These are phyloP conservation scores for Coniochaeta sp. DNA, from an alignment of 2,329 filamentous ascomycete genomes.

Conservation along the genomic window DNA sequence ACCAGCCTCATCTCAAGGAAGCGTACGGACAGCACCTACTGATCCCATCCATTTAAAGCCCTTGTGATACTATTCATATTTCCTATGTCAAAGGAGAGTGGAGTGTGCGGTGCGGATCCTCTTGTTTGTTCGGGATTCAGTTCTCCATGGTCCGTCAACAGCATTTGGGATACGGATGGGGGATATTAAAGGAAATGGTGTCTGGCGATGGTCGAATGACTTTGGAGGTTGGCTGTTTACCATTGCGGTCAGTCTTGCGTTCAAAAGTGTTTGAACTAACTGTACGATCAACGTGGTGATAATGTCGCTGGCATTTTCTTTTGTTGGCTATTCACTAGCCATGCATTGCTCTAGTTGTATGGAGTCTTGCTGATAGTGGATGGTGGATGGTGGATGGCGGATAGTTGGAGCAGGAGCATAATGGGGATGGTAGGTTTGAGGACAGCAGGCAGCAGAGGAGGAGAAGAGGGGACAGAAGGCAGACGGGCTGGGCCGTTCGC, in stretches of 20 bases:
- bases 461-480: not conserved
- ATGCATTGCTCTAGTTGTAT: not conserved
- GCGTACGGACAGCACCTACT: not conserved
- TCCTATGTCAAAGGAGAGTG: not conserved
- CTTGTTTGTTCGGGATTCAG: not conserved
- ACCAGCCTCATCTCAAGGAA: not conserved
- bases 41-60: not conserved
- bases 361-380: not conserved
- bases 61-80: not conserved
- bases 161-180: not conserved
- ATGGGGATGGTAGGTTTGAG: not conserved
- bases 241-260: not conserved
- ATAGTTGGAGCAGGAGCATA: not conserved
- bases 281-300: not conserved
- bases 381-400: not conserved
- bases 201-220: not conserved
- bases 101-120: not conserved
- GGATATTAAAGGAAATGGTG: not conserved
- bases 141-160: not conserved
- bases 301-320: not conserved
- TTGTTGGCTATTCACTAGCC: not conserved
- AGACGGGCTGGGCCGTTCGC: not conserved
- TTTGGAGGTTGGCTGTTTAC: not conserved
- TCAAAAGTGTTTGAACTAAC: not conserved
- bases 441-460: not conserved